Evolutionary conservation across 768 basidiomycete genomes (phyloP), one percentile per base, ranked within the genome.

Genomic region (Pleurotus cornucopiae): DNA sequence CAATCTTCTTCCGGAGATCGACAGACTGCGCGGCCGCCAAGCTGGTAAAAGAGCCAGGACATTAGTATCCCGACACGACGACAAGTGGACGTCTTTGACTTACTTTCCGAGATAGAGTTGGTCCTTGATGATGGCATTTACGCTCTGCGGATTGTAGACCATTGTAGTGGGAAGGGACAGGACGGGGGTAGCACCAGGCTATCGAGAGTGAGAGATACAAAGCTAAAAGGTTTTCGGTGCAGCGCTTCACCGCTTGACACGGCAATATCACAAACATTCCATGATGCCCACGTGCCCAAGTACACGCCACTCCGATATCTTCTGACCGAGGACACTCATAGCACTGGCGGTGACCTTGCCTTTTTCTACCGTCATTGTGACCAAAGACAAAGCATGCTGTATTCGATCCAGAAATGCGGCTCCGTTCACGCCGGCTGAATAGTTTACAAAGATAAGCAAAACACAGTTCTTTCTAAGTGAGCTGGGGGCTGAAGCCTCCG

Each of bases 81-180:
- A 49, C 18, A 58, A 20, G 12, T 25, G 4, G 23, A 48, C 6
- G 13, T 40, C 38, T n/a, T 49, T 30, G 26, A 69, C 74, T 60
- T 55, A 76, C 77, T 76, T 77, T 65, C 75, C 73, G 37, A 77
- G 65, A 58, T 69, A 79, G 14, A 79, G 54, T 57, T 74, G 71
- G 41, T 65, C 71, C 52, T 71, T 62, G 7, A 77, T 52, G 16
- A 79, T 66, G 46, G 72, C 74, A 56, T 69, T 68, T 6, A 69
- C 58, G 58, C 69, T 70, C 43, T 67, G 64, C 13, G 49, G 43
- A 16, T 54, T 56, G 40, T 59, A 57, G 25, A 58, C 49, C 57
- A 60, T 60, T n/a, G 21, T 23, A 23, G 51, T 37, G 25, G 55
- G 45, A 56, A 55, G n/a, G 40, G 54, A 38, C 14, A 52, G 23